These are phyloP conservation scores for Boletus patriciae DNA, from an alignment of 768 basidiomycete species.

Conservation along the genomic window DNA sequence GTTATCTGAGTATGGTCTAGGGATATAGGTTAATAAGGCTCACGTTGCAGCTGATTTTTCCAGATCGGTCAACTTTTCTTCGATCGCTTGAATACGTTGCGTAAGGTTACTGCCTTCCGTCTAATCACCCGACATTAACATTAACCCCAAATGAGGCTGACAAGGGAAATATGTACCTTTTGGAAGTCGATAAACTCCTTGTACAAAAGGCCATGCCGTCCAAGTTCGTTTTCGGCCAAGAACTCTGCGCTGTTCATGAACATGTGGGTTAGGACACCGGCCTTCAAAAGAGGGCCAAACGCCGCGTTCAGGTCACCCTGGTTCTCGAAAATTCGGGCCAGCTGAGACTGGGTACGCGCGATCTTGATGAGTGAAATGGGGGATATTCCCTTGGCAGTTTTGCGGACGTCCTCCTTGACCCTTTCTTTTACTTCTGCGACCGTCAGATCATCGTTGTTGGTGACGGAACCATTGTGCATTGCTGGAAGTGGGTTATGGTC, in stretches of 20 bases:
- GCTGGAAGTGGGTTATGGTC: slow-evolving; percentile 21
- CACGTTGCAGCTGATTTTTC: too few species aligned
- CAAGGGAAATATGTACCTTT: slow-evolving; percentile 46
- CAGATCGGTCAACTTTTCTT: too few species aligned
- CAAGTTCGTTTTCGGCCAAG: slow-evolving; percentile 45
- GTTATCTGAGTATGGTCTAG: too few species aligned
- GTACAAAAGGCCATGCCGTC: too few species aligned
- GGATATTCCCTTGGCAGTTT: slow-evolving; percentile 57
- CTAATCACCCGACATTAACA: slow-evolving; percentile 30
- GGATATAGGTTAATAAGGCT: too few species aligned
- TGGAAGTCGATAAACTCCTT: slow-evolving; percentile 67
- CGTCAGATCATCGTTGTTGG: slow-evolving; percentile 34
- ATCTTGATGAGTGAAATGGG: slow-evolving; percentile 59
- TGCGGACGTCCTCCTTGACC: slow-evolving; percentile 48
- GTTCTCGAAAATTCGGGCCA: slow-evolving; percentile 52
- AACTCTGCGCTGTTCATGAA: slow-evolving; percentile 63
- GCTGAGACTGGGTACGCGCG: slow-evolving; percentile 56
- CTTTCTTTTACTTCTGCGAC: slow-evolving; percentile 50
- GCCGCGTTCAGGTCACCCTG: slow-evolving; percentile 63
- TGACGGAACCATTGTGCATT: too few species aligned
- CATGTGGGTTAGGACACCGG: slow-evolving; percentile 57
- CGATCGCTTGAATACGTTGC: slow-evolving; percentile 41
- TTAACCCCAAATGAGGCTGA: slow-evolving; percentile 10
- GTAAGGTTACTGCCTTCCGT: slow-evolving; percentile 40
- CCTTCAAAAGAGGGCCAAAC: slow-evolving; percentile 57